Percentiles rank a stretch among this genome's conserved stretches.
phyloP scores from a whole-genome alignment of 1,284 basidiomycete genomes.

The Marasmius sp. region DNA sequence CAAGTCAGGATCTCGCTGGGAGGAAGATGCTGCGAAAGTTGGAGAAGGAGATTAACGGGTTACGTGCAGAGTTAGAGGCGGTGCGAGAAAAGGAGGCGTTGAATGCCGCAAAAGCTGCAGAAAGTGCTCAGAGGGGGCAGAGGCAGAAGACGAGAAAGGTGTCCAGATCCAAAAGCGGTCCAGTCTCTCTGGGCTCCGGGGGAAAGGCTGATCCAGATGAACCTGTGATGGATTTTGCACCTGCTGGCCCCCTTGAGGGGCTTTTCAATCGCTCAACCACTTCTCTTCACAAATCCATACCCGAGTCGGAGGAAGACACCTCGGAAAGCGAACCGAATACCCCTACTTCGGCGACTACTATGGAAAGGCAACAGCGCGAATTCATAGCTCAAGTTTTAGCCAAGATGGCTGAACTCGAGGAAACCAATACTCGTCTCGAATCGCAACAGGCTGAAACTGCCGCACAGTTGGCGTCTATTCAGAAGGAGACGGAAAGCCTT shows the following conservation, averaged over 20 bases:
- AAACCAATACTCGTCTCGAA: conserved; percentile 70
- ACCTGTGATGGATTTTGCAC: conserved; percentile 61
- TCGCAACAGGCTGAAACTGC: conserved; percentile 65
- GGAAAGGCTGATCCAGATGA: conserved; percentile 46
- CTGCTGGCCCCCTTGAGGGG: conserved; percentile 41
- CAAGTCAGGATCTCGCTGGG: conserved; percentile 63
- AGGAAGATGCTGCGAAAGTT: conserved; percentile 67
- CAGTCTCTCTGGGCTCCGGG: conserved; percentile 37
- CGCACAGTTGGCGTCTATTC: conserved; percentile 61
- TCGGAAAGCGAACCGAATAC: neutral
- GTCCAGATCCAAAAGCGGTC: conserved; percentile 24
- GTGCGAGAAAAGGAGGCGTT: conserved; percentile 67
- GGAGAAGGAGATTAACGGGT: conserved; percentile 71
- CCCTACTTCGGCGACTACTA: conserved; percentile 11
- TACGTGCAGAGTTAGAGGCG: conserved; percentile 73
- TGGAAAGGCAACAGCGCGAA: conserved; percentile 40
- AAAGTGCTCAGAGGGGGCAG: conserved; percentile 33
- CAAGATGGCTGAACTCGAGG: conserved; percentile 81
- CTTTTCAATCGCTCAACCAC: neutral
- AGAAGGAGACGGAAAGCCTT: conserved; percentile 70
- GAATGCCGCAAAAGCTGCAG: conserved; percentile 62
- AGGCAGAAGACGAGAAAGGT: conserved; percentile 40
- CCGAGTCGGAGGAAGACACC: conserved; percentile 20
- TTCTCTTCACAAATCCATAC: neutral
- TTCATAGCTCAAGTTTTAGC: conserved; percentile 69